Evolutionary conservation across 2,329 filamentous ascomycete species (phyloP).

Genomic region (Stemphylium beticola): DNA sequence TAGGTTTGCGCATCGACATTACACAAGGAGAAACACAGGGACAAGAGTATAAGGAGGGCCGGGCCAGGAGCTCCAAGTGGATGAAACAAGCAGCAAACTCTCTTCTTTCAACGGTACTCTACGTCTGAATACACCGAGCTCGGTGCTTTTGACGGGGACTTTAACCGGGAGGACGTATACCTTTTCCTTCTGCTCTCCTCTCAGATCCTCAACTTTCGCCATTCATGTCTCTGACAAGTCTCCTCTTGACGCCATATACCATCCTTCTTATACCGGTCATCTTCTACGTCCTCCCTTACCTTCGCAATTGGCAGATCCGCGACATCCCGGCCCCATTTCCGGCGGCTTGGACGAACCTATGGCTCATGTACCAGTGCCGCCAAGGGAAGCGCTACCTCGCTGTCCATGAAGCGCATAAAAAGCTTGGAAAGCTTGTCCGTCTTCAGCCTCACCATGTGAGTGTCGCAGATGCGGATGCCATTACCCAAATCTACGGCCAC

Average conservation of each 20-base stretch:
- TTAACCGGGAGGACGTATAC: not conserved
- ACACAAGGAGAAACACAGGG: not conserved
- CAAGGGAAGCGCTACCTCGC: slow-evolving; percentile 62
- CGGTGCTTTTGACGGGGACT: not conserved
- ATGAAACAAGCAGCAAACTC: not conserved
- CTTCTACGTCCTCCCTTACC: slow-evolving; percentile 66
- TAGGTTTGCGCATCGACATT: not conserved
- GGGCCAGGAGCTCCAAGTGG: not conserved
- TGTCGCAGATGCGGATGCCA: slow-evolving; percentile 79
- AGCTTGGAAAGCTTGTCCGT: slow-evolving; percentile 77
- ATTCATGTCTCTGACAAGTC: slow-evolving; percentile 42
- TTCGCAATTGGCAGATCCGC: slow-evolving; percentile 62
- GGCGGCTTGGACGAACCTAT: slow-evolving; percentile 75
- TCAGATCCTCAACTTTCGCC: slow-evolving; percentile 1
- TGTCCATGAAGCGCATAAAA: slow-evolving; percentile 77
- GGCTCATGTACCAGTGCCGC: slow-evolving; percentile 72
- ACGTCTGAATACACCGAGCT: not conserved
- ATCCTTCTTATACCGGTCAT: slow-evolving; percentile 58
- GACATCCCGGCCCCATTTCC: slow-evolving; percentile 68
- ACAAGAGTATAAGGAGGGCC: slow-evolving; percentile 9
- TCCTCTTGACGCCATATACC: slow-evolving; percentile 53
- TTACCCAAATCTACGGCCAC: slow-evolving; percentile 75
- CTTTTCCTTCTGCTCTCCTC: not conserved
- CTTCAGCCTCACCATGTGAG: slow-evolving; percentile 86
- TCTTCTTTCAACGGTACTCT: not conserved